Evolutionary conservation across 2,329 filamentous ascomycete species (phyloP), one percentile per base, ranked within the genome.

Genomic region (Penicillium hesseltinei): DNA sequence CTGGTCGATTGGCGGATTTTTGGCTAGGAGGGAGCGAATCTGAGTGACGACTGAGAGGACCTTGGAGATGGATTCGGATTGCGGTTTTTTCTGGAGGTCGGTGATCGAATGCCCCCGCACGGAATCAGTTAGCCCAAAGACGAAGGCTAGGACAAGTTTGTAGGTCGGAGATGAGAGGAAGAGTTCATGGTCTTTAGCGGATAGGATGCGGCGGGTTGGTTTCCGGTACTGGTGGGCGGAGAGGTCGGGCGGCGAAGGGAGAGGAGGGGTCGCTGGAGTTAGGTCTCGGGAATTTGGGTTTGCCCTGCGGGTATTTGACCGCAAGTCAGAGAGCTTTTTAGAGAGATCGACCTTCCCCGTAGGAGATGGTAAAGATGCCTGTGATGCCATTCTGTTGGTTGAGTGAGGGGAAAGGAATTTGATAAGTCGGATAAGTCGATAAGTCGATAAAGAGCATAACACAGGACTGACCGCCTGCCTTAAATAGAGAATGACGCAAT

Each of bases 71-170:
- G 81, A 74, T 17, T 81, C 77, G 62, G 88, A 85, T n/a, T 86
- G 74, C 43, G 66, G 57, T 5, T 61, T 62, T 23, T 66, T 62
- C 23, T 66, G 62, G 33, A 66, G 21, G n/a, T 73, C 70, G 21
- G 67, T 67, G 39, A 66, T 54, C 23, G 70, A 64, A 49, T 64
- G 66, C n/a, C 70, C 69, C 84, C 85, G 79, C 44, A 96, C 90
- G 4, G 89, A 86, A 67, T 97, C 92, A 44, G 92, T 88, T 23
- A 99, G 84, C 10, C 85, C 84, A 74, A 96, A 97, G 60, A 97
- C 82, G 77, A 96, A 99, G 21, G 90, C 86, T 57, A 90, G 79
- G 43, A 99, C 82, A 40, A 97, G 82, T 8, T 80, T 81, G 73
- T 90, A 89, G 7, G 92, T 88, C 0, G 88, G 81, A 0, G 92